Percentiles rank a stretch among this genome's conserved stretches.
Evolutionary conservation across 345 rosid species (phyloP).

Genomic region (Physaria fendleri): DNA sequence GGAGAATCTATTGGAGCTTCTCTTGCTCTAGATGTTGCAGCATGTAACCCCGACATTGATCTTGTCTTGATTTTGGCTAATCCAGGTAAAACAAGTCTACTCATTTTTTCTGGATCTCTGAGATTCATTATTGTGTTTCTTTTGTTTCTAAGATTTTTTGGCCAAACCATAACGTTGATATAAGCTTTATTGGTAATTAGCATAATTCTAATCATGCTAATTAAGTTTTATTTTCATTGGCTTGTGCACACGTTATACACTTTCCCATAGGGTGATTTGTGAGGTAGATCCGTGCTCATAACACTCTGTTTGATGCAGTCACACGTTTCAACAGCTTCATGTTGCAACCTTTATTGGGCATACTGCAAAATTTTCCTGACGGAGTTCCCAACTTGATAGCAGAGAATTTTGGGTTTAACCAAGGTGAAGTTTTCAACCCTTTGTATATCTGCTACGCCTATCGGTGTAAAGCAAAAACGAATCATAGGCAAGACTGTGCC

Average conservation of each 20-base stretch:
- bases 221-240: not conserved
- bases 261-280: no score
- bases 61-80: constrained; percentile 50
- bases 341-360: constrained; percentile 34
- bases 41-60: constrained; percentile 48
- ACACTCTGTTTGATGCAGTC: constrained; percentile 30
- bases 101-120: not conserved
- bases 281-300: no score
- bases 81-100: constrained; percentile 42
- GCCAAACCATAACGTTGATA: no score
- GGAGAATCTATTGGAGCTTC: constrained; percentile 42
- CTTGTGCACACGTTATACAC: not conserved
- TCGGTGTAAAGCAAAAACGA: not conserved
- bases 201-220: not conserved
- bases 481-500: not conserved
- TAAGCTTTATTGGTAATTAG: not conserved
- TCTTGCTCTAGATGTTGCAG: constrained; percentile 57
- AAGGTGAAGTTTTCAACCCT: constrained; percentile 26
- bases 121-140: not conserved
- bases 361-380: constrained; percentile 39
- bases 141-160: not conserved
- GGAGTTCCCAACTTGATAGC: constrained; percentile 30
- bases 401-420: constrained; percentile 29
- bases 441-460: constrained; percentile 4
- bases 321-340: constrained; percentile 36